Conservation (phyloP, 352 stramenopile species). For the Phytophthora ohioensis region DNA sequence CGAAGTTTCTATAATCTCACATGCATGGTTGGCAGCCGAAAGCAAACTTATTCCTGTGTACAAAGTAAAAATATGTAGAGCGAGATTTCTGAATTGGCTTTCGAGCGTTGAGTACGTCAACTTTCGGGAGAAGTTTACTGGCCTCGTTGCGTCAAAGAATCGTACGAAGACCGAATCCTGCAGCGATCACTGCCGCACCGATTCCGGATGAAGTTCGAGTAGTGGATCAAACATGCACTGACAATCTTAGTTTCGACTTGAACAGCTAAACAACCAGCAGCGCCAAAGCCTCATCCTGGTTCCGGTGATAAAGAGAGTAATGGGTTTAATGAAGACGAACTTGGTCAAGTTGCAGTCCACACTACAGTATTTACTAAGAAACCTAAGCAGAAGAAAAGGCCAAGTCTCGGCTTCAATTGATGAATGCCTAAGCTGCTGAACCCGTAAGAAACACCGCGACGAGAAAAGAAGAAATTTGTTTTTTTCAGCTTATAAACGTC, state of each 20-base stretch:
- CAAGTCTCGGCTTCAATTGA: slow-evolving; percentile 27
- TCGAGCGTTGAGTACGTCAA: slow-evolving; percentile 16
- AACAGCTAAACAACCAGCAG: slow-evolving; percentile 3
- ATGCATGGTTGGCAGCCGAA: too few species aligned
- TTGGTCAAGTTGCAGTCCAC: neutral
- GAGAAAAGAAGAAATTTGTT: slow-evolving; percentile 35
- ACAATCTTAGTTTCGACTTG: neutral
- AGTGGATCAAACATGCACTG: neutral
- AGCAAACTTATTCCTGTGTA: too few species aligned
- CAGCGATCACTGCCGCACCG: slow-evolving; percentile 11
- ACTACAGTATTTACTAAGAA: neutral
- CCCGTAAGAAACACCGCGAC: slow-evolving; percentile 45
- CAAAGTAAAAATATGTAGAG: too few species aligned
- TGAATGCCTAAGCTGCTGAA: slow-evolving; percentile 64
- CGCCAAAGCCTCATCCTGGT: slow-evolving; percentile 30
- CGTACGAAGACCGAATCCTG: slow-evolving; percentile 15
- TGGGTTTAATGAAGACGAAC: slow-evolving; percentile 19
- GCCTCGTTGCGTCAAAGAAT: slow-evolving; percentile 29
- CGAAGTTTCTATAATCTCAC: too few species aligned
- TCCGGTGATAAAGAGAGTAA: slow-evolving; percentile 27
- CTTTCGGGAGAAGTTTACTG: slow-evolving; percentile 28
- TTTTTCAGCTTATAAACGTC: neutral
- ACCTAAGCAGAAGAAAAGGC: slow-evolving; percentile 29
- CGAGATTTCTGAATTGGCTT: slow-evolving; percentile 1
- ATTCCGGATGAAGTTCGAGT: neutral